Evolutionary conservation across 2,329 filamentous ascomycete species (phyloP).

Genomic region (Magnaporthales sp.): DNA sequence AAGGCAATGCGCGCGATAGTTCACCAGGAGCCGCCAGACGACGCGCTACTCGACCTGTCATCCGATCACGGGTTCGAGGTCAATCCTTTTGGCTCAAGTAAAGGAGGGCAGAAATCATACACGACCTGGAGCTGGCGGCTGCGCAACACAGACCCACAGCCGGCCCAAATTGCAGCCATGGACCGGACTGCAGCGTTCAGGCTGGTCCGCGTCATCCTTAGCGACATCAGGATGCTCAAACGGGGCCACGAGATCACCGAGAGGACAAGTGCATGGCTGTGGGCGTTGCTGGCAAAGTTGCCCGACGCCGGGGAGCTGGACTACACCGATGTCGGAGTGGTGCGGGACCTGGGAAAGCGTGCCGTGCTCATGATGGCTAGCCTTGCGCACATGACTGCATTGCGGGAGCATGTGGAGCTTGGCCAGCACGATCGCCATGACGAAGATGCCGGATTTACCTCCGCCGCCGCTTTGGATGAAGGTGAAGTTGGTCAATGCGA

Average conservation of each 20-base stretch:
- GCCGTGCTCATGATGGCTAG: conserved; percentile 55
- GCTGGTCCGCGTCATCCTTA: conserved; percentile 58
- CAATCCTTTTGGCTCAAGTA: conserved; percentile 38
- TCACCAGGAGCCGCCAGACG: conserved; percentile 41
- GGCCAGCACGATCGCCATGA: conserved; percentile 16
- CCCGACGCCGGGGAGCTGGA: conserved; percentile 67
- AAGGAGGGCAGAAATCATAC: conserved; percentile 22
- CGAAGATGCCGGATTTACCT: conserved; percentile 35
- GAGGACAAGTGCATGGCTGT: conserved; percentile 73
- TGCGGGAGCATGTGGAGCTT: conserved; percentile 32
- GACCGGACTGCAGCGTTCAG: conserved; percentile 57
- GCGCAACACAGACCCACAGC: conserved; percentile 44
- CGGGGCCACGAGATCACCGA: conserved; percentile 50
- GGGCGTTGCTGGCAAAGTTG: conserved; percentile 70
- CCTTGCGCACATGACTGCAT: conserved; percentile 41
- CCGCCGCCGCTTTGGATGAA: conserved; percentile 26
- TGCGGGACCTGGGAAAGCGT: conserved; percentile 72
- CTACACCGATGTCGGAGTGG: conserved; percentile 64
- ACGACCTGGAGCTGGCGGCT: conserved; percentile 46
- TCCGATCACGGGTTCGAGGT: conserved; percentile 46
- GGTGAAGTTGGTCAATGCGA: conserved; percentile 12
- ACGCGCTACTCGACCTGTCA: conserved; percentile 43
- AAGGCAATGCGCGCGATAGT: conserved; percentile 53
- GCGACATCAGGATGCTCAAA: conserved; percentile 49
- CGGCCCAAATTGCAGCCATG: conserved; percentile 54